phyloP scores from a whole-genome alignment of 768 basidiomycete species.

The Tricholoma terreum region DNA sequence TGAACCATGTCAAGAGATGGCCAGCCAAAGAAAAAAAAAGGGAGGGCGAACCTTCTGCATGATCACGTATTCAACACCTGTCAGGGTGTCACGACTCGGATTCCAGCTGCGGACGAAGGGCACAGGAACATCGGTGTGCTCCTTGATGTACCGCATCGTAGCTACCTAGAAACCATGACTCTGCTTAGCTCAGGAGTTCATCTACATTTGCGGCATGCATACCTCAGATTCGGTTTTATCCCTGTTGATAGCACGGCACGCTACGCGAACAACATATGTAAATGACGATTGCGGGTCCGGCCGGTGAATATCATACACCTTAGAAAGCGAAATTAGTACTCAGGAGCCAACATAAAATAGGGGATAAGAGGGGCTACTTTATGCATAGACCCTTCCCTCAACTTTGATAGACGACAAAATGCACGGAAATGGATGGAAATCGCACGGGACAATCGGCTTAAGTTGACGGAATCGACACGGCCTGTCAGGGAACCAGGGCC shows the following conservation, averaged over 20 bases:
- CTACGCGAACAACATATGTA: neutral
- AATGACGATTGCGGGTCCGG: neutral
- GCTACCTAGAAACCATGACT: neutral
- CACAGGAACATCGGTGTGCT: neutral
- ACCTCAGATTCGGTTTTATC: conserved; percentile 1
- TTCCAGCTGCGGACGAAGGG: neutral
- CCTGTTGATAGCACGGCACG: neutral
- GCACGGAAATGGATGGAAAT: neutral
- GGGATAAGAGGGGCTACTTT: neutral
- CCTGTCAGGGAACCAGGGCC: neutral
- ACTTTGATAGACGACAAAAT: neutral
- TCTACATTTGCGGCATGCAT: neutral
- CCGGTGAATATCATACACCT: conserved; percentile 1
- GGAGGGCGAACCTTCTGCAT: neutral
- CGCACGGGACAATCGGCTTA: neutral
- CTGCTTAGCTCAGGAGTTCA: neutral
- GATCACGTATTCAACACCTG: neutral
- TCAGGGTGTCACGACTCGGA: neutral
- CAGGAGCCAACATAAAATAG: neutral
- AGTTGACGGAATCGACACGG: neutral
- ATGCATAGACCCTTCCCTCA: neutral
- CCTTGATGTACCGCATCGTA: conserved; percentile 1
- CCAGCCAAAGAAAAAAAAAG: neutral
- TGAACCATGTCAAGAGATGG: too few species aligned
- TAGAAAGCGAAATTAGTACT: too few species aligned